phyloP scores from a whole-genome alignment of 352 stramenopile species.

The Pythium oligandrum region DNA sequence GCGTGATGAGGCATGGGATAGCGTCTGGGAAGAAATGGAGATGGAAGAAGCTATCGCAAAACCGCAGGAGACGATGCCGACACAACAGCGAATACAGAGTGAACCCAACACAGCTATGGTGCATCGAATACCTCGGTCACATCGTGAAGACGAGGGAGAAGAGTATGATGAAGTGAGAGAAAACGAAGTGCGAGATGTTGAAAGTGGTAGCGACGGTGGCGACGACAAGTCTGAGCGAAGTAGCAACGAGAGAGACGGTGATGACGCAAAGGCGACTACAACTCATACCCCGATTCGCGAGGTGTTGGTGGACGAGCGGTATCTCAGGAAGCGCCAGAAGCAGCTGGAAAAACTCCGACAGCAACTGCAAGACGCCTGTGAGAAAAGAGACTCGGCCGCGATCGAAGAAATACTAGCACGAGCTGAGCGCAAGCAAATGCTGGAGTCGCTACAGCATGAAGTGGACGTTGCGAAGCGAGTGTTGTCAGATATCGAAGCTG shows the following conservation, averaged over 20 bases:
- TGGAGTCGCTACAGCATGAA: constrained; percentile 51
- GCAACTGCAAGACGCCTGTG: constrained; percentile 36
- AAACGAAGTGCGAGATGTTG: constrained; percentile 1
- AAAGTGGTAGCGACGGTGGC: constrained; percentile 6
- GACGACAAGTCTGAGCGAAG: constrained; percentile 12
- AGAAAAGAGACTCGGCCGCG: constrained; percentile 28
- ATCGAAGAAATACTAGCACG: constrained; percentile 65
- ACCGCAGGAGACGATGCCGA: no score
- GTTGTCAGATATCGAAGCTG: constrained; percentile 27
- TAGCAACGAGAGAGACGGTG: not conserved
- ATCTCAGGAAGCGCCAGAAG: constrained; percentile 69
- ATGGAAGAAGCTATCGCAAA: constrained; percentile 18
- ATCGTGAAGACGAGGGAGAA: constrained; percentile 18
- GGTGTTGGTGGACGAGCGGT: constrained; percentile 71
- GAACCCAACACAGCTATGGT: no score
- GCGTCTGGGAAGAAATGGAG: constrained; percentile 64
- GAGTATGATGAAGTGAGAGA: constrained; percentile 20
- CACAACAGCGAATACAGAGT: no score
- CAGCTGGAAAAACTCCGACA: constrained; percentile 66
- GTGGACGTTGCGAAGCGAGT: constrained; percentile 38
- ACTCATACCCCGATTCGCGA: constrained; percentile 27
- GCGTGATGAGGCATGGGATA: constrained; percentile 75
- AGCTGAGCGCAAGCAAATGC: constrained; percentile 74
- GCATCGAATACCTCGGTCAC: no score
- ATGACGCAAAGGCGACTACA: constrained; percentile 4